These are phyloP conservation scores for Neurospora sp. DNA, from an alignment of 495 filamentous ascomycete genomes.

Conservation along the genomic window DNA sequence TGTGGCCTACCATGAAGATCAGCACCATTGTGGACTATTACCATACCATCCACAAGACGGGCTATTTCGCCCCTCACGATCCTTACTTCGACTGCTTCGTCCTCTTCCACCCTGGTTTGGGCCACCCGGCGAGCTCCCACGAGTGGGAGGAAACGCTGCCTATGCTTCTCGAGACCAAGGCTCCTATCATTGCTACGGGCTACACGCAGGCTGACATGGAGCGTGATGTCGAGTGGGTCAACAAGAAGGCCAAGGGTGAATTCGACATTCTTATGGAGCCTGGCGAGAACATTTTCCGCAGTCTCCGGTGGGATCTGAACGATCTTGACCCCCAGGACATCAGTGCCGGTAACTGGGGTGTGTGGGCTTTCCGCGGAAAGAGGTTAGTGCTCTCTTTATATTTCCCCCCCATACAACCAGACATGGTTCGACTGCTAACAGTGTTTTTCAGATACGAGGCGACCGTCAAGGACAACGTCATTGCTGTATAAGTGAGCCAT, in stretches of 20 bases:
- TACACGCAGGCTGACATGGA: conserved; percentile 95
- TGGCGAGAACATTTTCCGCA: conserved; percentile 89
- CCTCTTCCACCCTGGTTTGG: conserved; percentile 90
- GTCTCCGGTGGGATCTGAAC: conserved; percentile 93
- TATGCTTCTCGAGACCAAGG: conserved; percentile 84
- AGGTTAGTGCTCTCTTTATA: conserved; percentile 49
- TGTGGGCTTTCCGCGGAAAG: conserved; percentile 96
- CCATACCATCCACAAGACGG: conserved; percentile 85
- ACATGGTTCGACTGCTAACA: conserved; percentile 17
- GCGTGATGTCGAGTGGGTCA: conserved; percentile 80
- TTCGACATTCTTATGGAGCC: conserved; percentile 87
- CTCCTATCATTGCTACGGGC: conserved; percentile 83
- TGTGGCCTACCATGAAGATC: conserved; percentile 82
- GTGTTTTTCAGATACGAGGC: conserved; percentile 46
- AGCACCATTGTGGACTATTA: conserved; percentile 97
- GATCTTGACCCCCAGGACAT: conserved; percentile 91
- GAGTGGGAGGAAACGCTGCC: conserved; percentile 92
- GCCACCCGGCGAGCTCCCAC: conserved; percentile 82
- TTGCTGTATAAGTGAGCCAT: not conserved
- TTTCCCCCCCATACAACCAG: not conserved
- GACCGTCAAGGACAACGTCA: conserved; percentile 35
- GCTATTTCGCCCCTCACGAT: conserved; percentile 85
- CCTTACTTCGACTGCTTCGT: conserved; percentile 97
- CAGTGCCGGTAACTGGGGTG: conserved; percentile 90
- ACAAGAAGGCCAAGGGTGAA: conserved; percentile 72